Conservation (phyloP, 371 early-diverging fungal genomes). For the Phascolomyces articulosus region DNA sequence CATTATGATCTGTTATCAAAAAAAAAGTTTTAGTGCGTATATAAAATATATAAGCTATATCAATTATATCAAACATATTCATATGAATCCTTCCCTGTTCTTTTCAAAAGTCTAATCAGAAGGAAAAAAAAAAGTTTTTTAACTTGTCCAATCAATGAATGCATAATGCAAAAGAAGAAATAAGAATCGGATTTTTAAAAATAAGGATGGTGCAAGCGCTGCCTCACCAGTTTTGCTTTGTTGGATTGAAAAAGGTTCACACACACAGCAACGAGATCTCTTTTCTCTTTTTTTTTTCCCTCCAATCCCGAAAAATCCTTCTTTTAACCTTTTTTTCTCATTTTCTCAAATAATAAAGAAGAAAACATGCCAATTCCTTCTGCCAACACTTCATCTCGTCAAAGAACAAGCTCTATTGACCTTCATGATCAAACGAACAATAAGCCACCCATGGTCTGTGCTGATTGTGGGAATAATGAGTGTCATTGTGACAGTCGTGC, state of each 20-base stretch:
- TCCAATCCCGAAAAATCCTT: neutral
- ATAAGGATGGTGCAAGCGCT: no score
- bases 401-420: neutral
- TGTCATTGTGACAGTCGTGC: conserved; percentile 82
- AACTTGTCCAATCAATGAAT: no score
- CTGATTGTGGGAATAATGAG: conserved; percentile 21
- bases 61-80: no score
- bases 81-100: no score
- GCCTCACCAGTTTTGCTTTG: neutral
- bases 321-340: neutral
- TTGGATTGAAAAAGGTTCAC: neutral
- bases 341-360: neutral
- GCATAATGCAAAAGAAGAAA: no score
- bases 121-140: no score
- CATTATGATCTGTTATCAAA: no score
- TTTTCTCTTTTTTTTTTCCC: neutral
- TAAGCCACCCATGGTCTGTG: conserved; percentile 7
- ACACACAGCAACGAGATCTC: neutral
- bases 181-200: no score
- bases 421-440: neutral
- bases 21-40: no score
- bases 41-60: no score
- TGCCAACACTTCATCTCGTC: conserved; percentile 8
- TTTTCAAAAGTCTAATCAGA: no score
- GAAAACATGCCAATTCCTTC: conserved; percentile 9